Evolutionary conservation across 768 basidiomycete genomes (phyloP).

Genomic region (Infundibulicybe gibba): DNA sequence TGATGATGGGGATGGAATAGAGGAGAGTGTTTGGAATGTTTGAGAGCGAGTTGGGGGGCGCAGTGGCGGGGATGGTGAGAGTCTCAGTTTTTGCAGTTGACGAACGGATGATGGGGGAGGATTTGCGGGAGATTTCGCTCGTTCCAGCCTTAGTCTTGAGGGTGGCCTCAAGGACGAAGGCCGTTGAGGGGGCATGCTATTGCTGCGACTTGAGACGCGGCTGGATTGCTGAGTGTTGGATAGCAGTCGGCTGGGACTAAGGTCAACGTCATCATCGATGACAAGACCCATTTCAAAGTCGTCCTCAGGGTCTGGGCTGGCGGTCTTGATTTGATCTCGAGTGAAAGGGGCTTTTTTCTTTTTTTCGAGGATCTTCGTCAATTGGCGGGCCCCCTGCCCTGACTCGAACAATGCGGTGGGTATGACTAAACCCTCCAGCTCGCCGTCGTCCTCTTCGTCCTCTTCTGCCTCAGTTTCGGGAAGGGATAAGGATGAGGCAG

Average conservation of each 20-base stretch:
- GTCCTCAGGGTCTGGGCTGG: slow-evolving; percentile 69
- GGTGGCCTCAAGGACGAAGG: slow-evolving; percentile 56
- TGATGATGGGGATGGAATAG: slow-evolving; percentile 42
- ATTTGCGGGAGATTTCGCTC: slow-evolving; percentile 69
- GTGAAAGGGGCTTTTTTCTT: slow-evolving; percentile 50
- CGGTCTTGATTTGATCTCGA: slow-evolving; percentile 37
- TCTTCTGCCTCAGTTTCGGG: slow-evolving; percentile 74
- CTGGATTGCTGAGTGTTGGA: slow-evolving; percentile 44
- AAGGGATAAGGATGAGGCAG: slow-evolving; percentile 59
- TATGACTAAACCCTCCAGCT: slow-evolving; percentile 78
- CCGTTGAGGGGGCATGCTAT: slow-evolving; percentile 53
- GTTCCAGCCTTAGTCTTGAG: slow-evolving; percentile 56
- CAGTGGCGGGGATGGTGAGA: slow-evolving; percentile 69
- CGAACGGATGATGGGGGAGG: slow-evolving; percentile 68
- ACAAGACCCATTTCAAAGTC: slow-evolving; percentile 85
- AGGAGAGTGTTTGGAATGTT: slow-evolving; percentile 54
- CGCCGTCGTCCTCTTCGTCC: slow-evolving; percentile 65
- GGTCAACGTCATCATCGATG: slow-evolving; percentile 78
- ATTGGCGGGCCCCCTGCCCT: slow-evolving; percentile 49
- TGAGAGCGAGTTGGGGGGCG: slow-evolving; percentile 55
- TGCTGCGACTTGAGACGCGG: slow-evolving; percentile 48
- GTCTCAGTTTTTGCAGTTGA: slow-evolving; percentile 63
- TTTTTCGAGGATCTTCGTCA: slow-evolving; percentile 48
- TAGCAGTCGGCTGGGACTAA: slow-evolving; percentile 74
- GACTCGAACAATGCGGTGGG: slow-evolving; percentile 76